Base-by-base conservation (phyloP, 306 rosid species). In the Aeschynomene evenia region DNA sequence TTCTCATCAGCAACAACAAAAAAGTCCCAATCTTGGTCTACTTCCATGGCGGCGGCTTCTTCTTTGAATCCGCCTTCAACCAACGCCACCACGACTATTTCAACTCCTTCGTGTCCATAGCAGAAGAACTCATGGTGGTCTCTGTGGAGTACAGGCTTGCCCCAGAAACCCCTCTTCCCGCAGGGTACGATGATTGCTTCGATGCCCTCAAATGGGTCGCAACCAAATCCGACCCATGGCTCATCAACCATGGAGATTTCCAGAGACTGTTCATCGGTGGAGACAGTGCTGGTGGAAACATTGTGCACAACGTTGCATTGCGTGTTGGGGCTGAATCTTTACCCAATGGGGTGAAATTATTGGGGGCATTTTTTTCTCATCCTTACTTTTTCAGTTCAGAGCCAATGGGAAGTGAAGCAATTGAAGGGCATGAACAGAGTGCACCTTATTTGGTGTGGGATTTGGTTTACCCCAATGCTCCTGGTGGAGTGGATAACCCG, bases 221-320 rank as follows among this genome's bases (percentile, higher is more conserved):
- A 24, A 22, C 9, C 20, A 55, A 70, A 2, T 1, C n/a, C 0
- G 82, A 78, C 0, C 58, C 78, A 11, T 82, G 83, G 85, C 10
- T 82, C 16, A 5, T 29, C 7, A 19, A 69, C 1, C 85, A 82
- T 13, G 85, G 85, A 2, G 82, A 82, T 62, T 77, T 82, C 0
- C 3, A 51, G 21, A 57, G 63, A 60, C 9, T 79, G 1, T 79
- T 62, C 59, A 19, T 62, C 0, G 83, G 80, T 0, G 80, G 83
- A 5, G 83, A 79, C 18, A 79, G 83, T 1, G 76, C 83, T 0
- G 82, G 82, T 8, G 82, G 7, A 34, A 78, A 72, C 2, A 65
- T 72, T 0, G 82, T 5, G 0, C 76, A 79, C n/a, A 31, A 68
- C n/a, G 2, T 74, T 3, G 75, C 73, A 42, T 14, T 79, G 68